Conservation (phyloP, 2,329 filamentous ascomycete genomes). For the Fonsecaea nubica region DNA sequence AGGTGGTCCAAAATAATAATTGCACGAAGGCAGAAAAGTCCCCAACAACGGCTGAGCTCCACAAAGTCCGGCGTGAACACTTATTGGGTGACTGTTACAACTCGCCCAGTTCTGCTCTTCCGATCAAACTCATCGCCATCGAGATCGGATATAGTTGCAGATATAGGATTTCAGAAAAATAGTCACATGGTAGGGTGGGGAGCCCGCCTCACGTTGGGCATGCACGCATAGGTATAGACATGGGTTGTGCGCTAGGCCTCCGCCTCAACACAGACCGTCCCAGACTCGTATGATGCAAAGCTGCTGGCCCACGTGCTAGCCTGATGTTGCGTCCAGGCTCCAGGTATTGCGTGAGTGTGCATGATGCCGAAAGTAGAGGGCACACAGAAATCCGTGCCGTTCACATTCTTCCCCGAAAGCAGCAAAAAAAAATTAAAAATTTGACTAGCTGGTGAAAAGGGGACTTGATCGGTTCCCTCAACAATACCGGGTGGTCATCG, state of each 20-base stretch:
- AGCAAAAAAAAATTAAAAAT: no score
- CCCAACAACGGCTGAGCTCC: background rate
- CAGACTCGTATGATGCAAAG: slow-evolving; percentile 8
- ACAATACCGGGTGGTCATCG: background rate
- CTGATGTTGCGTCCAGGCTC: background rate
- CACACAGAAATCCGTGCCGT: background rate
- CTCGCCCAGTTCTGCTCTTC: background rate
- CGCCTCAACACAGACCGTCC: background rate
- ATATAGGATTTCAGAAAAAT: background rate
- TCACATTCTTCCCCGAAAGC: background rate
- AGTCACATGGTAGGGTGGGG: slow-evolving; percentile 16
- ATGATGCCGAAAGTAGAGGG: slow-evolving; percentile 10
- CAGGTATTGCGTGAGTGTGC: background rate
- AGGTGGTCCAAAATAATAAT: background rate
- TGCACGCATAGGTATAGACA: slow-evolving; percentile 27
- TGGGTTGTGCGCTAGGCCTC: slow-evolving; percentile 13
- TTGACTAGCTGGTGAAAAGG: background rate
- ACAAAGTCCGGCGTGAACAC: background rate
- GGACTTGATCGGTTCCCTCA: background rate
- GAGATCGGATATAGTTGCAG: slow-evolving; percentile 11
- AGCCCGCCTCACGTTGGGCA: slow-evolving; percentile 37
- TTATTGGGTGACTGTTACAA: background rate
- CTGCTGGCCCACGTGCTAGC: slow-evolving; percentile 22
- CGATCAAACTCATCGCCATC: background rate
- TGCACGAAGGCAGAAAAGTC: background rate